Evolutionary conservation across 768 basidiomycete genomes (phyloP).

Genomic region (Polyporus arcularius): DNA sequence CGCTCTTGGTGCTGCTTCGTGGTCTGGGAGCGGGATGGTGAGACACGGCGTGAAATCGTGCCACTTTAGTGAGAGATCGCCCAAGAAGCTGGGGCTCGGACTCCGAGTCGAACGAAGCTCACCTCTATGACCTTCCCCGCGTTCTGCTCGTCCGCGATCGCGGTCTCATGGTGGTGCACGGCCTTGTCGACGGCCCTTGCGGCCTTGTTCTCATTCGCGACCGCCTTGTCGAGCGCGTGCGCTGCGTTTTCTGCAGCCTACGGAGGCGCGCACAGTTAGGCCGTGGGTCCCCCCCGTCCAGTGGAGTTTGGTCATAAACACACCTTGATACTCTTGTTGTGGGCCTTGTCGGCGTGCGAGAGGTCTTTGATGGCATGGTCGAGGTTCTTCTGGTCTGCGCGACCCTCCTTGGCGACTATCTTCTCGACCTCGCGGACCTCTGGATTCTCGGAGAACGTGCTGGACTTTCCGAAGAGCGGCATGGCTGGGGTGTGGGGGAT

Average conservation of each 20-base stretch:
- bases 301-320: neutral
- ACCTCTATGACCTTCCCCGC: constrained; percentile 50
- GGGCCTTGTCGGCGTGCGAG: constrained; percentile 51
- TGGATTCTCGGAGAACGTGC: constrained; percentile 26
- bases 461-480: constrained; percentile 29
- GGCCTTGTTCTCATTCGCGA: constrained; percentile 51
- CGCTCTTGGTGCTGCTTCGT: constrained; percentile 28
- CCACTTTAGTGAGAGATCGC: too few species aligned
- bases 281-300: too few species aligned
- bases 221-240: constrained; percentile 47
- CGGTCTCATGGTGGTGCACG: constrained; percentile 51
- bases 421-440: constrained; percentile 46
- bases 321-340: constrained; percentile 55
- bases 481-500: constrained; percentile 17
- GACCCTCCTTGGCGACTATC: constrained; percentile 50
- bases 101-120: constrained; percentile 4
- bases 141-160: constrained; percentile 41
- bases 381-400: constrained; percentile 50
- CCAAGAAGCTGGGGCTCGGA: neutral
- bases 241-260: constrained; percentile 43
- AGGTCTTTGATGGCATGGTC: constrained; percentile 58
- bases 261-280: too few species aligned
- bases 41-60: neutral
- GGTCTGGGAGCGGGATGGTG: constrained; percentile 17
- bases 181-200: constrained; percentile 53